These are phyloP conservation scores for Suillus brevipes DNA, from an alignment of 768 basidiomycete species.

Conservation along the genomic window DNA sequence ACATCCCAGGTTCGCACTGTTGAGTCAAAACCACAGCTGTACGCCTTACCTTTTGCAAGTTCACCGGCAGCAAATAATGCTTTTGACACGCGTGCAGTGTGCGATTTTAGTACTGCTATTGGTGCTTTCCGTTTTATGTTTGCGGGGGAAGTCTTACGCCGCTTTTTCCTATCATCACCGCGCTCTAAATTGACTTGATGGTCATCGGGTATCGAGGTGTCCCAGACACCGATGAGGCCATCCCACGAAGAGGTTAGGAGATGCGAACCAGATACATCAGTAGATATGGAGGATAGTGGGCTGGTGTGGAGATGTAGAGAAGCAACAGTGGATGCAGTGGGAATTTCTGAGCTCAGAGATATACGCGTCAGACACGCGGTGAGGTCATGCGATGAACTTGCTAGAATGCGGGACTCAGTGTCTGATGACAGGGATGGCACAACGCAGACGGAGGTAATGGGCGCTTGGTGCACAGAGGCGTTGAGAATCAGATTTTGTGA, in stretches of 20 bases:
- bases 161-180: slow-evolving; percentile 50
- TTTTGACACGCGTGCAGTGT: slow-evolving; percentile 78
- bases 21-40: slow-evolving; percentile 88
- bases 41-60: slow-evolving; percentile 42
- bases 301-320: slow-evolving; percentile 83
- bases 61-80: slow-evolving; percentile 53
- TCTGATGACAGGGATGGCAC: slow-evolving; percentile 40
- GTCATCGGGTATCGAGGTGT: slow-evolving; percentile 54
- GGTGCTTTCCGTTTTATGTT: slow-evolving; percentile 65
- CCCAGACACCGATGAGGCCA: slow-evolving; percentile 79
- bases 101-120: slow-evolving; percentile 72
- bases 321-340: slow-evolving; percentile 49
- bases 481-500: slow-evolving; percentile 57
- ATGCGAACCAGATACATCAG: slow-evolving; percentile 54
- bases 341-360: slow-evolving; percentile 12
- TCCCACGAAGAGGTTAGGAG: slow-evolving; percentile 91
- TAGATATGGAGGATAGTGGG: slow-evolving; percentile 70
- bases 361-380: slow-evolving; percentile 56
- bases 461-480: slow-evolving; percentile 55
- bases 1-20: slow-evolving; percentile 88
- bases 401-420: slow-evolving; percentile 44
- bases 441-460: slow-evolving; percentile 65
- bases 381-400: slow-evolving; percentile 78
- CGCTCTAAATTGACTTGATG: slow-evolving; percentile 55
- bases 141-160: slow-evolving; percentile 51